Evolutionary conservation across 2,329 filamentous ascomycete genomes (phyloP).

Genomic region (Rhinocladiella mackenziei): DNA sequence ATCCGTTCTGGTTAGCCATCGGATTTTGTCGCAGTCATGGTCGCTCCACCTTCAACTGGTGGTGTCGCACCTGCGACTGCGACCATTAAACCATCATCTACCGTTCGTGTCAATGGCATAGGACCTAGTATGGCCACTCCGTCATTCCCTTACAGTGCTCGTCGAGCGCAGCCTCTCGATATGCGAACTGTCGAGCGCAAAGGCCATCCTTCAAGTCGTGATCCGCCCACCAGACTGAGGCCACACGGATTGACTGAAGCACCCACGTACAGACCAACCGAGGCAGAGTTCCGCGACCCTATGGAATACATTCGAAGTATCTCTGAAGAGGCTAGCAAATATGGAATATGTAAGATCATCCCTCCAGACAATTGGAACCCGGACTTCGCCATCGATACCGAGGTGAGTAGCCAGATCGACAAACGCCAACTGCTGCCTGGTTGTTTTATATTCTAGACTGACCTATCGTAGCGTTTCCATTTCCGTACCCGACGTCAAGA

Average conservation of each 20-base stretch:
- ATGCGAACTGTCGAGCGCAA: constrained; percentile 86
- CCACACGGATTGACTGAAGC: constrained; percentile 85
- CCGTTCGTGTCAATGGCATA: constrained; percentile 41
- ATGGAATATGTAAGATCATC: constrained; percentile 92
- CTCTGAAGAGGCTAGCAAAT: constrained; percentile 75
- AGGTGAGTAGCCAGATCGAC: constrained; percentile 57
- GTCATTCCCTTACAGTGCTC: constrained; percentile 60
- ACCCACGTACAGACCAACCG: constrained; percentile 82
- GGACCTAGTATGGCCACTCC: constrained; percentile 43
- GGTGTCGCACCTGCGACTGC: constrained; percentile 28
- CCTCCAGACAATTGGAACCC: constrained; percentile 93
- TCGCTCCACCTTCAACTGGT: constrained; percentile 44
- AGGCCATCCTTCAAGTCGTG: constrained; percentile 72
- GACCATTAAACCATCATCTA: constrained; percentile 20
- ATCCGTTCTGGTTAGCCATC: constrained; percentile 1
- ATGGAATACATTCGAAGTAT: constrained; percentile 93
- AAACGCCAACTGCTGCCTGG: not conserved
- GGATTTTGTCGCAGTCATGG: constrained; percentile 37
- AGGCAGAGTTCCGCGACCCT: constrained; percentile 92
- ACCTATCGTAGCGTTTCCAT: constrained; percentile 71
- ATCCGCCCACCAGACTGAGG: constrained; percentile 70
- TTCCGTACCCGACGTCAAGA: constrained; percentile 95
- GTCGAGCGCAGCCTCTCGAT: constrained; percentile 68
- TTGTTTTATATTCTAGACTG: not conserved
- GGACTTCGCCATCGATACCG: constrained; percentile 91